A percentile compares a stretch with the other conserved stretches of the same genome.
phyloP scores from a whole-genome alignment of 1,284 basidiomycete genomes.

The Neonothopanus nambi region DNA sequence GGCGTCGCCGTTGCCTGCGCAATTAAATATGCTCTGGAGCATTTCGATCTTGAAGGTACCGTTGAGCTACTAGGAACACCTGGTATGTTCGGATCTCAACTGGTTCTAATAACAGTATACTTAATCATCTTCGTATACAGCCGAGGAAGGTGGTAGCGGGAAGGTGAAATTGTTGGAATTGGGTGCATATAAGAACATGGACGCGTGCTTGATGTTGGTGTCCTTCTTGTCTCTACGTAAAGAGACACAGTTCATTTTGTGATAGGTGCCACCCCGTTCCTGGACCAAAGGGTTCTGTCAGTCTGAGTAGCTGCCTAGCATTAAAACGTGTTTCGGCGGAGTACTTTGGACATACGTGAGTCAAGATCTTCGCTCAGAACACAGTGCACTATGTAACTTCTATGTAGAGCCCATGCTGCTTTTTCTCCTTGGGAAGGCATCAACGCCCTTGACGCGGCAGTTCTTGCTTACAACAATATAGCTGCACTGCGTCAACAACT shows the following conservation, averaged over 20 bases:
- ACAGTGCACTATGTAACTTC: background rate
- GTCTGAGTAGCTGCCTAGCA: slow-evolving; percentile 54
- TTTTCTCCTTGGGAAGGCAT: slow-evolving; percentile 73
- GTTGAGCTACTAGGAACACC: slow-evolving; percentile 79
- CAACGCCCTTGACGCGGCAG: slow-evolving; percentile 78
- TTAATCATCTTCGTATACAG: slow-evolving; percentile 28
- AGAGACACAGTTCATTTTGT: background rate
- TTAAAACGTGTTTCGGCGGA: slow-evolving; percentile 49
- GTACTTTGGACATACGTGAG: slow-evolving; percentile 61
- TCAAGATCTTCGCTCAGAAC: background rate
- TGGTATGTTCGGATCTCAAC: slow-evolving; percentile 33
- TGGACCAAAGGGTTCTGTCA: slow-evolving; percentile 54
- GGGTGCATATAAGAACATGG: slow-evolving; percentile 68
- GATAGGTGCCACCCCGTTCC: slow-evolving; percentile 64
- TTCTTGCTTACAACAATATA: slow-evolving; percentile 70
- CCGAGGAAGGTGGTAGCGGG: slow-evolving; percentile 75
- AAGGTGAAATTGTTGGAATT: slow-evolving; percentile 63
- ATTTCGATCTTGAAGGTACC: slow-evolving; percentile 60
- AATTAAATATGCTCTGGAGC: slow-evolving; percentile 56
- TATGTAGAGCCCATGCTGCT: slow-evolving; percentile 62
- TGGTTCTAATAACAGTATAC: background rate
- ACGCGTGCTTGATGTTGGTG: slow-evolving; percentile 62
- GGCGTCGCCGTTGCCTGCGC: slow-evolving; percentile 70
- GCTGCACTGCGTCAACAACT: slow-evolving; percentile 75
- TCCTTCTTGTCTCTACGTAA: slow-evolving; percentile 16